Conservation (phyloP, 306 rosid genomes). For the Cotoneaster glaucophyllus region DNA sequence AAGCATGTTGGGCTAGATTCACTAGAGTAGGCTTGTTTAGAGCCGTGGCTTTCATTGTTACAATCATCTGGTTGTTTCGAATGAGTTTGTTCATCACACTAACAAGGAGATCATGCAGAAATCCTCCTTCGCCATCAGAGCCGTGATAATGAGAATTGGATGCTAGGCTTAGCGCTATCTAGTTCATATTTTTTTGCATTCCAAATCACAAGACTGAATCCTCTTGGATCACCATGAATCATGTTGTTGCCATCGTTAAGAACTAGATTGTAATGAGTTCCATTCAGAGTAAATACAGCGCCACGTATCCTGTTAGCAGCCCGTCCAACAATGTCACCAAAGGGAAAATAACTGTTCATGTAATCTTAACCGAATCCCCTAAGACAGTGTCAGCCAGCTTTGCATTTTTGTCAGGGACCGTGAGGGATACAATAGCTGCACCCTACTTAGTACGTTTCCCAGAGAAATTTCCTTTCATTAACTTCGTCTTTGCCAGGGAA, state of each 20-base stretch:
- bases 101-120: not conserved
- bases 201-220: conserved; percentile 11
- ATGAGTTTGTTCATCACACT: conserved; percentile 2
- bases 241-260: conserved; percentile 1
- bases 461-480: not conserved
- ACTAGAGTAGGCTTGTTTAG: conserved; percentile 13
- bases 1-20: conserved; percentile 7
- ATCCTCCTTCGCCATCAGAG: not conserved
- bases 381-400: not conserved
- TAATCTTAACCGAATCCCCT: not conserved
- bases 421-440: not conserved
- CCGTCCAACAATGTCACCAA: not conserved
- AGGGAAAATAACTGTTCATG: not conserved
- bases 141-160: not conserved
- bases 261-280: not conserved
- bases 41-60: conserved; percentile 1
- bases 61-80: not conserved
- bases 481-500: not conserved
- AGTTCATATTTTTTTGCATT: not conserved
- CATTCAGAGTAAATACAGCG: not conserved
- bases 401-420: not conserved
- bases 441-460: not conserved
- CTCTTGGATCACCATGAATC: conserved; percentile 15
- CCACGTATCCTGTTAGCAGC: not conserved
- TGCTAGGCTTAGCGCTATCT: not conserved